Percentiles rank a stretch among this genome's conserved stretches.
These are phyloP conservation scores for Hypocreales sp. DNA, from an alignment of 2,329 filamentous ascomycete genomes.

Conservation along the genomic window DNA sequence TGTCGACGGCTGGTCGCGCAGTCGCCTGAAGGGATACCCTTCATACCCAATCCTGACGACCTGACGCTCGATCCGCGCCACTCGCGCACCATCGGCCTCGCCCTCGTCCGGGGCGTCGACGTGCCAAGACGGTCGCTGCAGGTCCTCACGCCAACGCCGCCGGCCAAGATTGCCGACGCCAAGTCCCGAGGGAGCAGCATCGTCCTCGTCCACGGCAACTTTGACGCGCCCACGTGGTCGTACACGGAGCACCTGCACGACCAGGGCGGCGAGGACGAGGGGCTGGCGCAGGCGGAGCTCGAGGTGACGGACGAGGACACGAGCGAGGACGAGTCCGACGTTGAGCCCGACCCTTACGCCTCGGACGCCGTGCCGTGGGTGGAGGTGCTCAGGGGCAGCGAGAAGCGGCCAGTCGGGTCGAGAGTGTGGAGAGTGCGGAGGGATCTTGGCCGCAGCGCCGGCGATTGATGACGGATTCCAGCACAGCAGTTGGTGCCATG, in stretches of 20 bases:
- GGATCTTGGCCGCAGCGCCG: conserved; percentile 34
- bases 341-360: no score
- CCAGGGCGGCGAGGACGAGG: conserved; percentile 15
- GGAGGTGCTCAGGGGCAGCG: conserved; percentile 36
- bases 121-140: conserved; percentile 36
- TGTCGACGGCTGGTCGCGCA: conserved; percentile 3
- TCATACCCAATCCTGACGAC: conserved; percentile 39
- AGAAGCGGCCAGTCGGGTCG: conserved; percentile 41
- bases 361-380: conserved; percentile 36
- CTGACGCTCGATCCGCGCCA: conserved; percentile 41
- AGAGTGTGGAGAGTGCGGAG: conserved; percentile 48
- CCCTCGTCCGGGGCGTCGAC: conserved; percentile 57
- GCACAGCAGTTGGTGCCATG: neutral
- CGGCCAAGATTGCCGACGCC: conserved; percentile 22
- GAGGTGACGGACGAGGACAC: conserved; percentile 19
- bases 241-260: conserved; percentile 47
- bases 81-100: conserved; percentile 46
- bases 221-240: conserved; percentile 55
- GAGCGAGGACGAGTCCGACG: conserved; percentile 17
- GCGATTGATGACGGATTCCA: conserved; percentile 4
- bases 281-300: conserved; percentile 8
- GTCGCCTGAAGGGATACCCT: conserved; percentile 41
- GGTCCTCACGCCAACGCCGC: conserved; percentile 44
- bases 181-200: conserved; percentile 29
- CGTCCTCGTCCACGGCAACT: conserved; percentile 51